Conservation (phyloP, 805 yeast species). For the Dipodascopsis tothii region DNA sequence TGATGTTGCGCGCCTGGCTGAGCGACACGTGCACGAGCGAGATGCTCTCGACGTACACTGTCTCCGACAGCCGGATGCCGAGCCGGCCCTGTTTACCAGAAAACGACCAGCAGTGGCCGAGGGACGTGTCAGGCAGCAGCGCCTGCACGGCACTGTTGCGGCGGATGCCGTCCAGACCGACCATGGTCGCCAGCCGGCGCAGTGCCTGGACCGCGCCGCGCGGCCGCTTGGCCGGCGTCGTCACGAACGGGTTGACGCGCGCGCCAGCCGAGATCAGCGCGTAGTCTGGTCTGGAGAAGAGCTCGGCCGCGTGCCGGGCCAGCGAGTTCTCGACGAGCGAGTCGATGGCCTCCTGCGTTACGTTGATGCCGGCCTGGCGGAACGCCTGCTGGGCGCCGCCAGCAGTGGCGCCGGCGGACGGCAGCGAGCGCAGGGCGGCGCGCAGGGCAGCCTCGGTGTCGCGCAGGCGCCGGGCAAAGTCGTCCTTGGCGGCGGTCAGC, state of each 20-base stretch:
- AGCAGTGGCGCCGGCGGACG: too few species aligned
- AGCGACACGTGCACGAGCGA: slow-evolving; percentile 26
- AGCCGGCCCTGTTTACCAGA: slow-evolving; percentile 27
- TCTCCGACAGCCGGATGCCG: slow-evolving; percentile 25
- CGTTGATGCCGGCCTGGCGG: not conserved
- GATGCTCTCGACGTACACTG: slow-evolving; percentile 23
- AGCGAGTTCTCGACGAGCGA: slow-evolving; percentile 16
- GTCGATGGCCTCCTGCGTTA: slow-evolving; percentile 21
- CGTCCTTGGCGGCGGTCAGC: slow-evolving; percentile 5
- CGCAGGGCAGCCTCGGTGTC: slow-evolving; percentile 7
- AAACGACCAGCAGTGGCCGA: slow-evolving; percentile 33
- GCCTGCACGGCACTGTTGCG: slow-evolving; percentile 20
- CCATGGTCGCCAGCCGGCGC: slow-evolving; percentile 11
- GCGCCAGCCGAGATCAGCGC: slow-evolving; percentile 26
- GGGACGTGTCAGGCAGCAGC: slow-evolving; percentile 18
- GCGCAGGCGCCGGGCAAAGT: slow-evolving; percentile 5
- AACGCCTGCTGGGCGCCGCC: too few species aligned
- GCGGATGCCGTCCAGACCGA: slow-evolving; percentile 6
- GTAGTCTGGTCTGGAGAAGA: slow-evolving; percentile 14
- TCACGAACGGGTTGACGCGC: slow-evolving; percentile 21
- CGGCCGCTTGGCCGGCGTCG: slow-evolving; percentile 25
- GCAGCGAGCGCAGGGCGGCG: too few species aligned
- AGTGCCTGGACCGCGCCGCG: too few species aligned
- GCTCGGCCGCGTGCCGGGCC: slow-evolving; percentile 8
- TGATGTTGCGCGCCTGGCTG: slow-evolving; percentile 22